These are phyloP conservation scores for Aspergillus biplanus DNA, from an alignment of 495 filamentous ascomycete species.

Conservation along the genomic window DNA sequence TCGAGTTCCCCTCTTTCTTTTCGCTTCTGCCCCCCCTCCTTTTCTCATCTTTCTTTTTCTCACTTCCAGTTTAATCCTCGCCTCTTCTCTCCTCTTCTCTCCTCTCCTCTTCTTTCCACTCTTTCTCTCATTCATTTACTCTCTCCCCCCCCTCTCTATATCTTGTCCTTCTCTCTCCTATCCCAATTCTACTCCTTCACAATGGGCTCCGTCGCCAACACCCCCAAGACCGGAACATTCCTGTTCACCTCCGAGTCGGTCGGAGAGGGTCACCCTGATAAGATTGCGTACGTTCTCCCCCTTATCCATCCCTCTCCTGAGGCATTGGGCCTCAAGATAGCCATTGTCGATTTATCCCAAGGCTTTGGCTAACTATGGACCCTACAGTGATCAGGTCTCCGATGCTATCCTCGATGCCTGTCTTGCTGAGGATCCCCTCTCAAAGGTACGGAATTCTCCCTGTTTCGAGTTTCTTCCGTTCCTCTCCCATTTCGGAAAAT, in stretches of 20 bases:
- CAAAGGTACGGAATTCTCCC: conserved; percentile 63
- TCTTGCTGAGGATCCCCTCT: conserved; percentile 88
- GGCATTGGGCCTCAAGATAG: conserved; percentile 10
- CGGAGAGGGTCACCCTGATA: conserved; percentile 96
- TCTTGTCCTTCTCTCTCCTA: conserved; percentile 26
- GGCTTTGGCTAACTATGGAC: conserved; percentile 16
- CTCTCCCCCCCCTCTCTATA: conserved; percentile 23
- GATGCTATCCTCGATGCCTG: conserved; percentile 99
- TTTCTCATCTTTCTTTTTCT: conserved; percentile 23
- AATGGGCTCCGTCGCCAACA: conserved; percentile 64
- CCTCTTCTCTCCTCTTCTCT: conserved; percentile 28
- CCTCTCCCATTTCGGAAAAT: conserved; percentile 4
- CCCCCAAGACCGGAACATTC: conserved; percentile 73
- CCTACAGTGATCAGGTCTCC: conserved; percentile 84
- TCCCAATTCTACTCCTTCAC: conserved; percentile 38
- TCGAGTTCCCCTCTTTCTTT: conserved; percentile 23
- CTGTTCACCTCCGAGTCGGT: conserved; percentile 99
- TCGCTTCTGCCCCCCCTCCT: conserved; percentile 26
- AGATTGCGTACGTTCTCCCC: conserved; percentile 72
- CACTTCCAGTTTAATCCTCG: conserved; percentile 4
- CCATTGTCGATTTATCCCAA: neutral
- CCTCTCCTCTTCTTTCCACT: conserved; percentile 31
- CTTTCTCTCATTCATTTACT: conserved; percentile 24
- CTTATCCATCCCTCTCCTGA: neutral
- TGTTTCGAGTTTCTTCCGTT: conserved; percentile 10